Base-by-base conservation (phyloP, 2,329 filamentous ascomycete genomes). In the Epicoccum sorghinum region DNA sequence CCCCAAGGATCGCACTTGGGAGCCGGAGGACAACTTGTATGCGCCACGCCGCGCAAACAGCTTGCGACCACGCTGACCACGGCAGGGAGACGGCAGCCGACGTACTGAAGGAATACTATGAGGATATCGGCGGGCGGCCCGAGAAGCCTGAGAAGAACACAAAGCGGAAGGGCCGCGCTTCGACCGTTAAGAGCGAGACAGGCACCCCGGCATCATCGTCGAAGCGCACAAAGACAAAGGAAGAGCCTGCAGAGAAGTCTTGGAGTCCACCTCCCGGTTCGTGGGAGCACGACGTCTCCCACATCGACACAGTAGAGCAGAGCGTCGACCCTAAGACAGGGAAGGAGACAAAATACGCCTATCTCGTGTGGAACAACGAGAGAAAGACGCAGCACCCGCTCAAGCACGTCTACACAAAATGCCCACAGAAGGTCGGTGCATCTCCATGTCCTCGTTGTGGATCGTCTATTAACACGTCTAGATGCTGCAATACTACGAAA, bases 371-470 rank as follows among this genome's bases (percentile, higher is more conserved):
- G 90, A 87, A 86, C 64, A 86, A 88, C 56, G 86, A 86, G 7
- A 79, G 84, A 42, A 92, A 91, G 78, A 90, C 89, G 1, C 86
- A 89, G 67, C 90, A 93, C 65, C 81, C 85, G 8, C 85, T 90
- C 13, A 73, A 80, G 18, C 81, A 87, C 12, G 82, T 92, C 7
- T 90, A 93, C 65, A 82, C 86, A 66, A 87, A 91, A 63, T 92
- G 89, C 62, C 90, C 90, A 0, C 90, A 93, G 68, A 90, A 88
- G 82, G 88, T 81, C 13, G 4, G 40, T 23, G 18, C 27, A 29
- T 29, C 27, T 9, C 1, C 9, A 9, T 29, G 6, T 29, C 9
- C 6, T 9, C 6, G 1, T 2, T 9, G 3, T 6, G 5, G 5
- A 12, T 13, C 4, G 7, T 2, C 25, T 8, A 27, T 57, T 65